Evolutionary conservation across 768 basidiomycete species (phyloP), one percentile per base, ranked within the genome.

Genomic region (Phlebiopsis flavidoalba): DNA sequence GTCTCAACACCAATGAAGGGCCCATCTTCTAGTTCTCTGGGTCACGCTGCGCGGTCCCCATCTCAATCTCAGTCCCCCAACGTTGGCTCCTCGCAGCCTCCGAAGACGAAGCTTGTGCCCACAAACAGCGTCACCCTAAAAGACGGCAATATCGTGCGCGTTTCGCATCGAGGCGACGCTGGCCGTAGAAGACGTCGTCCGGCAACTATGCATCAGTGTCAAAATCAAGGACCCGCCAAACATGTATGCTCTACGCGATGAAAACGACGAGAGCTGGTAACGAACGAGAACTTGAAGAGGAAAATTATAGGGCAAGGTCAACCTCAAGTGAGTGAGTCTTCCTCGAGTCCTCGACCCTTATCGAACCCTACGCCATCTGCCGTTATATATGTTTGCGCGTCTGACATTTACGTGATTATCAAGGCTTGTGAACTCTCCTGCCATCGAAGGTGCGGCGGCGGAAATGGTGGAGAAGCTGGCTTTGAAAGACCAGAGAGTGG

Each of bases 91-190:
- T 19, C 52, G 5, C 40, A 36, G 21, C 71, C 58, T 63, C 72
- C 55, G 79, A 79, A 72, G 48, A 69, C 83, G 12, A 74, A 78
- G 6, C 78, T 92, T 35, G 82, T 92, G 1, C 92, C 92, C 8
- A 94, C 92, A 10, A 94, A 94, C 73, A 90, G 81, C 59, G 90
- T 94, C 53, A 86, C 89, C 2, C 91, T 88, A 7, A 83, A 80
- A 59, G 87, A 90, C 19, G 90, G 90, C 47, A 66, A 81, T 33
- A 86, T 86, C 48, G 90, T 93, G 21, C 86, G 91, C 63, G 87
- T 90, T n/a, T 11, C 84, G 92, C 61, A 94, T 94, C 65, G 92
- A 94, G 70, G 88, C 89, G 15, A 86, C 90, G 5, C 78, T 93
- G 33, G 85, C 87, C 6, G 92, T 93, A 55, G 85, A 89, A 56